A percentile compares a stretch with the other conserved stretches of the same genome.
Evolutionary conservation across 169 alveolate species (phyloP).

Genomic region (Condylostoma magnum): DNA sequence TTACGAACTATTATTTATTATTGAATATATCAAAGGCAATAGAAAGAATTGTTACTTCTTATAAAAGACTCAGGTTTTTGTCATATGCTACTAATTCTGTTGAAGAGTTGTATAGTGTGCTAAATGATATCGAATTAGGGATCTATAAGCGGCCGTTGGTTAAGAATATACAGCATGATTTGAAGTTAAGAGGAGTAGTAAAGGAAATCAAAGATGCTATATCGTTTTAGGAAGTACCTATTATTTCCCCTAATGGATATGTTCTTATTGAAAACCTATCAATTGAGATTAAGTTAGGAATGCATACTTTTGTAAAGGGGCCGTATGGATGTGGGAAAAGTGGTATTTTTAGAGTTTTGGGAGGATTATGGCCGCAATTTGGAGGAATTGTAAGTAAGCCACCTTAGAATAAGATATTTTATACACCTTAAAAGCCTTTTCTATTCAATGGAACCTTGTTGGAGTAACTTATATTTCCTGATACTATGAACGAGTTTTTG

Average conservation of each 20-base stretch:
- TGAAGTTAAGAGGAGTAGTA: too few relatives aligned
- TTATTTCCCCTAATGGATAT: slow-evolving; percentile 79
- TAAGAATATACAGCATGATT: too few relatives aligned
- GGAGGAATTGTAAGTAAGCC: slow-evolving; percentile 45
- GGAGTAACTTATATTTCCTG: background rate
- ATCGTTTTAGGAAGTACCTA: slow-evolving; percentile 64
- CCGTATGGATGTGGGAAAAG: slow-evolving; percentile 89
- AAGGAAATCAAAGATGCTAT: too few relatives aligned
- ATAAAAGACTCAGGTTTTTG: too few relatives aligned
- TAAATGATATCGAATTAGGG: too few relatives aligned
- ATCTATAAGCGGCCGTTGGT: too few relatives aligned
- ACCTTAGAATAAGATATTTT: background rate
- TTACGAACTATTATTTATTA: too few relatives aligned
- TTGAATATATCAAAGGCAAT: too few relatives aligned
- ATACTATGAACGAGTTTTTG: background rate
- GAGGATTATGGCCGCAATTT: slow-evolving; percentile 83
- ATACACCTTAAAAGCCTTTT: background rate
- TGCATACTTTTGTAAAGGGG: slow-evolving; percentile 76
- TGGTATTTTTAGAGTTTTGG: slow-evolving; percentile 76
- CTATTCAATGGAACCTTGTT: background rate
- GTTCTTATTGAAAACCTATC: slow-evolving; percentile 55
- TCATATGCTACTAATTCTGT: too few relatives aligned
- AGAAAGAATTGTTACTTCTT: too few relatives aligned
- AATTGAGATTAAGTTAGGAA: slow-evolving; percentile 60
- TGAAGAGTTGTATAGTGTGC: too few relatives aligned